These are phyloP conservation scores for Colletotrichum filicis DNA, from an alignment of 2,329 filamentous ascomycete species.

Conservation along the genomic window DNA sequence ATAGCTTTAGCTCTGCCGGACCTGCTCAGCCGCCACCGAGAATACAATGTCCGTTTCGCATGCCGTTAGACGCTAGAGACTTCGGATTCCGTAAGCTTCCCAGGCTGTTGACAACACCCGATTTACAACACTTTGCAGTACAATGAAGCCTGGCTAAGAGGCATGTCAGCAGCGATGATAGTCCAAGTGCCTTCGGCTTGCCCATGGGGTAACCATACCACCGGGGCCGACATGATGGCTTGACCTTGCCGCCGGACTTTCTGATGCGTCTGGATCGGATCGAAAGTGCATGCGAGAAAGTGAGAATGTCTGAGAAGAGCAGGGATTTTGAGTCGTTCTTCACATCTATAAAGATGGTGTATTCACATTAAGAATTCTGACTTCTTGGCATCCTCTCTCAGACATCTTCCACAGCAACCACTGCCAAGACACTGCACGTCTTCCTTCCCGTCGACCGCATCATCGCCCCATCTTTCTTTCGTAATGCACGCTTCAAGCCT, in stretches of 20 bases:
- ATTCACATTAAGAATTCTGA: neutral
- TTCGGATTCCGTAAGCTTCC: neutral
- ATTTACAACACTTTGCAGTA: neutral
- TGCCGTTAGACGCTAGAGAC: neutral
- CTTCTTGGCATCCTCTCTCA: neutral
- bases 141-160: neutral
- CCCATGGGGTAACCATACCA: neutral
- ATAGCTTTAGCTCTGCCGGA: neutral
- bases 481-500: neutral
- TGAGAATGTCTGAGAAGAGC: neutral
- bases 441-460: neutral
- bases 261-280: neutral
- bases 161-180: neutral
- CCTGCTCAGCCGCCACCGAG: neutral
- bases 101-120: neutral
- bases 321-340: neutral
- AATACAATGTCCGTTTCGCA: neutral
- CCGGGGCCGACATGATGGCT: neutral
- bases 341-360: neutral
- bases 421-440: neutral
- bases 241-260: neutral
- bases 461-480: neutral
- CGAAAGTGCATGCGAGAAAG: neutral
- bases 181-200: neutral
- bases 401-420: neutral